Evolutionary conservation across 805 yeast species (phyloP).

Genomic region (Candida dajiaensis): DNA sequence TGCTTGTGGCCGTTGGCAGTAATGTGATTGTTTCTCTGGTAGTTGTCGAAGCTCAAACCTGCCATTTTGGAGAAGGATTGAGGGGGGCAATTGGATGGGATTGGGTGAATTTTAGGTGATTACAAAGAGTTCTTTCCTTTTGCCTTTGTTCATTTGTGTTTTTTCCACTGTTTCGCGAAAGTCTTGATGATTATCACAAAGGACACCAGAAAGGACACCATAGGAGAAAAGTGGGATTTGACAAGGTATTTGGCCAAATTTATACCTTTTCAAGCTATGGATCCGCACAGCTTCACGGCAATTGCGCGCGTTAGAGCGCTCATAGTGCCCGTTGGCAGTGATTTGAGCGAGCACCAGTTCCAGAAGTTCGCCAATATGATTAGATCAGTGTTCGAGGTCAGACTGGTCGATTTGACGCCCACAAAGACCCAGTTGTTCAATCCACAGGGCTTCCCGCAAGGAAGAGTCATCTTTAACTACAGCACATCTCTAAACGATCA

Average conservation of each 20-base stretch:
- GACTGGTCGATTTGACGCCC: slow-evolving; percentile 73
- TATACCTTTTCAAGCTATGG: slow-evolving; percentile 21
- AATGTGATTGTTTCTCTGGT: slow-evolving; percentile 78
- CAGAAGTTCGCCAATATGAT: slow-evolving; percentile 37
- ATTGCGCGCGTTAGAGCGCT: slow-evolving; percentile 65
- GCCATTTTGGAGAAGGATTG: slow-evolving; percentile 46
- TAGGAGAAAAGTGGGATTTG: too few relatives aligned
- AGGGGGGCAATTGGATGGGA: not conserved
- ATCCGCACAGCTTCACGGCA: slow-evolving; percentile 44
- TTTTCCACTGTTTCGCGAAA: not conserved
- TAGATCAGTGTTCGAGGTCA: slow-evolving; percentile 49
- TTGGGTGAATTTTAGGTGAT: not conserved
- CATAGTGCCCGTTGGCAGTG: slow-evolving; percentile 63
- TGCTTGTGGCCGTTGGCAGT: slow-evolving; percentile 65
- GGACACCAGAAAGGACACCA: too few relatives aligned
- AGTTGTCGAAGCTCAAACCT: slow-evolving; percentile 90
- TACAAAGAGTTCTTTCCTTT: too few relatives aligned
- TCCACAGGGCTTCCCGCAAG: slow-evolving; percentile 82
- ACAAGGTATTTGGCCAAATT: not conserved
- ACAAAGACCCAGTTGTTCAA: slow-evolving; percentile 55
- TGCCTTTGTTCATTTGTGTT: too few relatives aligned
- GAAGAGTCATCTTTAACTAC: slow-evolving; percentile 60
- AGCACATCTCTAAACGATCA: slow-evolving; percentile 39
- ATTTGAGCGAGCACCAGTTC: slow-evolving; percentile 34
- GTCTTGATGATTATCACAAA: not conserved